Base-by-base conservation (phyloP, 768 basidiomycete species). In the Pulveroboletus sp. region DNA sequence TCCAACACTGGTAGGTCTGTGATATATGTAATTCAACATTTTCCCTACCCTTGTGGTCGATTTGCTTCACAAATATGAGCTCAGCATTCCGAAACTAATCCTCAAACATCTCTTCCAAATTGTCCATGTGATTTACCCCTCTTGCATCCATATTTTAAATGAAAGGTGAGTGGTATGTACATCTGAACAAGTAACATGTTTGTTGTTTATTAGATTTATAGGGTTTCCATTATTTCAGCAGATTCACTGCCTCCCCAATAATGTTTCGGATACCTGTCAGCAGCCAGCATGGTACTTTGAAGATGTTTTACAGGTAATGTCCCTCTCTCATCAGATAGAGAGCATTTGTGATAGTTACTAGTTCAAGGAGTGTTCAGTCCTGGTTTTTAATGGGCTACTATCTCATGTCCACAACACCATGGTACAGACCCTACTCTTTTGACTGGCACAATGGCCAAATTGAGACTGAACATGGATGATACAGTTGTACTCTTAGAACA, bases 251-350 rank as follows among this genome's bases (percentile, higher is more conserved):
- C 75, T 76, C 49, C 34, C 51, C 14, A 49, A 43, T 3, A 73
- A 75, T 55, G 65, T 65, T 2, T 68, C 70, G 0, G 69, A 63
- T 17, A 67, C 75, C 64, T 69, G 70, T 34, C 65, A 69, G 39
- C 43, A 69, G 3, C 71, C 71, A 16, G 75, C 64, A 0, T 57
- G 71, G 0, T 67, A 76, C 43, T 76, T 69, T 50, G 70, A 77
- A 43, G 72, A 77, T 31, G 50, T 76, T 2, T 56, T 77, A 3
- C 74, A 75, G 64, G 74, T 56, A 39, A 24, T 35, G 29, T 31
- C 19, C 6, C n/a, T 35, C 34, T 22, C 1, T 6, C 2, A 12
- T 1, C 40, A 71, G n/a, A n/a, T n/a, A n/a, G n/a, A n/a, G n/a
- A n/a, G n/a, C n/a, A n/a, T n/a, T n/a, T n/a, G n/a, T n/a, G n/a